A percentile compares a stretch with the other conserved stretches of the same genome.
Evolutionary conservation across 1,139 yeast species (phyloP).

Genomic region (Suhomyces coccinellae): DNA sequence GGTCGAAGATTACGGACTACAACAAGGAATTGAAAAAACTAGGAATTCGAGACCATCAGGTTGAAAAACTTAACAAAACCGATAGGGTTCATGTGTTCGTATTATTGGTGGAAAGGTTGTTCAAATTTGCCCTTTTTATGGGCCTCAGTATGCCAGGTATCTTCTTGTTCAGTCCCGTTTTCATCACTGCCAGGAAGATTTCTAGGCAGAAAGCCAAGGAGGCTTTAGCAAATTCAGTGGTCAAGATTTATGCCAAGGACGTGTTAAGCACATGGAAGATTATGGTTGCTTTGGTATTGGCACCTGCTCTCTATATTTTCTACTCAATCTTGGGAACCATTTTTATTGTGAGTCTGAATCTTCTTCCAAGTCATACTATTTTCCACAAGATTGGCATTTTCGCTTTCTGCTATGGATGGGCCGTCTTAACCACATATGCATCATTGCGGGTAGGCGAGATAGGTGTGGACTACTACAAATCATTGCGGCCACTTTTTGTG

Average conservation of each 20-base stretch:
- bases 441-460: conserved; percentile 46
- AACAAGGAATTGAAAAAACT: conserved; percentile 65
- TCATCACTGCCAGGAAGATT: conserved; percentile 70
- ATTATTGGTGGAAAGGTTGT: conserved; percentile 52
- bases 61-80: conserved; percentile 58
- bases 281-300: conserved; percentile 44
- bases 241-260: conserved; percentile 87
- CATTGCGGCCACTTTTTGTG: conserved; percentile 39
- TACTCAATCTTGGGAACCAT: conserved; percentile 42
- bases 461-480: conserved; percentile 42
- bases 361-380: conserved; percentile 15
- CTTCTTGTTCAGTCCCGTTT: conserved; percentile 82
- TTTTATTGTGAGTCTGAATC: conserved; percentile 24
- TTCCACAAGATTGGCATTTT: conserved; percentile 25
- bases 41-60: conserved; percentile 88
- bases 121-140: conserved; percentile 55
- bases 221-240: conserved; percentile 87
- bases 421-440: conserved; percentile 44
- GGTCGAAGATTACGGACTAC: conserved; percentile 62
- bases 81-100: conserved; percentile 47
- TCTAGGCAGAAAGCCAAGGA: conserved; percentile 70
- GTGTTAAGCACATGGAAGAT: conserved; percentile 51
- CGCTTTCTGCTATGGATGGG: conserved; percentile 37
- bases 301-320: conserved; percentile 44
- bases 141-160: conserved; percentile 81